These are phyloP conservation scores for Paraphoma sp. DNA, from an alignment of 2,329 filamentous ascomycete genomes.

Conservation along the genomic window DNA sequence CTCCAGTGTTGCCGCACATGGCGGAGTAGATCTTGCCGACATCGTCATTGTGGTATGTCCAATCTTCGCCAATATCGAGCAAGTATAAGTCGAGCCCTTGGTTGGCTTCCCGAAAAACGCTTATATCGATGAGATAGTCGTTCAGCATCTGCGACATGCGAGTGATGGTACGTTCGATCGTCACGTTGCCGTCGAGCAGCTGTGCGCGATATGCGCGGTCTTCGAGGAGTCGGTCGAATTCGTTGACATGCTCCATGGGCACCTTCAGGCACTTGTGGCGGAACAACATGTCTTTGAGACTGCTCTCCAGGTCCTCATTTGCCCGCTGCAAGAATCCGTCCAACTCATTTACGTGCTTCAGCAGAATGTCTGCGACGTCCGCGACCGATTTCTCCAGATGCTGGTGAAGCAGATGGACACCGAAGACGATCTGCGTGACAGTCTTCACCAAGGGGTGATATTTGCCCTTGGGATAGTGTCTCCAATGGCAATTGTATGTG, in stretches of 20 bases:
- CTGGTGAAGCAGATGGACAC: constrained; percentile 85
- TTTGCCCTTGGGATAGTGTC: constrained; percentile 74
- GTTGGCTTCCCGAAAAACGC: constrained; percentile 77
- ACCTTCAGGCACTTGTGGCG: constrained; percentile 81
- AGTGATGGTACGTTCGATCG: constrained; percentile 87
- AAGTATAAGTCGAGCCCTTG: constrained; percentile 80
- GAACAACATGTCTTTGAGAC: constrained; percentile 72
- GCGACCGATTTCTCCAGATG: constrained; percentile 86
- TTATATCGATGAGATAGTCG: constrained; percentile 78
- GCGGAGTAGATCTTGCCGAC: constrained; percentile 79
- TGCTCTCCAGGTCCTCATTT: constrained; percentile 82
- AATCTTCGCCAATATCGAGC: constrained; percentile 66
- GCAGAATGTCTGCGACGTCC: constrained; percentile 87
- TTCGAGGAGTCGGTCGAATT: constrained; percentile 88
- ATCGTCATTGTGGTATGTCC: constrained; percentile 64
- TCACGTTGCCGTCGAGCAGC: constrained; percentile 85
- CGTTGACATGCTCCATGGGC: constrained; percentile 79
- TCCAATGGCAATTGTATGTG: constrained; percentile 77
- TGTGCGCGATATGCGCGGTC: constrained; percentile 82
- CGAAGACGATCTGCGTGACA: constrained; percentile 90
- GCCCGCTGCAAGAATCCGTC: constrained; percentile 89
- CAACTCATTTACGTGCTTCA: constrained; percentile 91
- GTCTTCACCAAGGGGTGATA: constrained; percentile 91
- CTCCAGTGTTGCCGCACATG: constrained; percentile 92
- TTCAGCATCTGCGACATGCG: constrained; percentile 78